A percentile compares a stretch with the other conserved stretches of the same genome.
These are phyloP conservation scores for Lepidopterella palustris DNA, from an alignment of 495 filamentous ascomycete species.

Conservation along the genomic window DNA sequence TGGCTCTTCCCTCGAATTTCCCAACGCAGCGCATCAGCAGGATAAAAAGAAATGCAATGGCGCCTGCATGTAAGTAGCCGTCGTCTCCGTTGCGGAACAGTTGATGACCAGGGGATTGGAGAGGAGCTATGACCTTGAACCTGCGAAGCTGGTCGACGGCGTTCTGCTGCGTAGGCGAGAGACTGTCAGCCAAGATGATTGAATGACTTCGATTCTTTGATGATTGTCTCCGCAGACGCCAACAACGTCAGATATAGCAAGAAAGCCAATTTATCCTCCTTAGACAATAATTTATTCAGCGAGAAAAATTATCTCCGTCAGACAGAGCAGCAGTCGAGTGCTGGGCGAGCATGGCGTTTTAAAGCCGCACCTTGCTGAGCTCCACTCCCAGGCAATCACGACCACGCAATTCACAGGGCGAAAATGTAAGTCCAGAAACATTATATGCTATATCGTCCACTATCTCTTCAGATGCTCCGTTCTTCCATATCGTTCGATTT, in stretches of 20 bases:
- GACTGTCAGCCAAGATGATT: not conserved
- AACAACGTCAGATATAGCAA: not conserved
- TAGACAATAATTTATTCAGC: not conserved
- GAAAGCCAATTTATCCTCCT: not conserved
- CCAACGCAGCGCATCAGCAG: not conserved
- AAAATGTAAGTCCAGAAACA: conserved; percentile 1
- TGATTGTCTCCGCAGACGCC: not conserved
- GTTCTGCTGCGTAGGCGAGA: not conserved
- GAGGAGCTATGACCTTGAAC: conserved; percentile 22
- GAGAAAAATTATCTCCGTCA: not conserved
- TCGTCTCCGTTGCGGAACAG: conserved; percentile 3
- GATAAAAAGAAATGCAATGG: not conserved
- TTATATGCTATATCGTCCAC: not conserved
- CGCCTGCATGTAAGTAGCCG: conserved; percentile 23
- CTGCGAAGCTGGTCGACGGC: not conserved
- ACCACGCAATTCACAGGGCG: conserved; percentile 17
- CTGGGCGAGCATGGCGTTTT: conserved; percentile 1
- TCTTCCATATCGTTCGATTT: not conserved
- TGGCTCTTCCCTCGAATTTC: not conserved
- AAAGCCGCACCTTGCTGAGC: not conserved
- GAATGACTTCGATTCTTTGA: not conserved
- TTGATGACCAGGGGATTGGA: conserved; percentile 5
- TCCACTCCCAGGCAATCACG: conserved; percentile 20
- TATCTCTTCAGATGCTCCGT: not conserved
- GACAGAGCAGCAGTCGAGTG: not conserved